Conservation (phyloP, 2,329 filamentous ascomycete species). For the Trichoderma endophyticum region DNA sequence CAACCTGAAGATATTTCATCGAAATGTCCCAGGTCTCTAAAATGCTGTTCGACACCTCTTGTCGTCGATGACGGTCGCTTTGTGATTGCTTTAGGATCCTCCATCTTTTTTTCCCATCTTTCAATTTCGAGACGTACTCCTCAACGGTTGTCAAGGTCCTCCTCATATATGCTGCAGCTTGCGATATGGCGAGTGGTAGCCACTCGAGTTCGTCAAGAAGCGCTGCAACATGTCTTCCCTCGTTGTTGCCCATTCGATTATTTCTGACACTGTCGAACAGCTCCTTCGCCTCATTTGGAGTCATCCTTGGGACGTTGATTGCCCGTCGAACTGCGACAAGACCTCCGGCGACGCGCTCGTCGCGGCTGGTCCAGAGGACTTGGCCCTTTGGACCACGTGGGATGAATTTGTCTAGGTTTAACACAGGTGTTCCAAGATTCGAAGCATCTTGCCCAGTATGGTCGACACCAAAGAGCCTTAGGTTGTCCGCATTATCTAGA, state of each 20-base stretch:
- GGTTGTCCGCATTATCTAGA: constrained; percentile 35
- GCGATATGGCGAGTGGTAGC: constrained; percentile 33
- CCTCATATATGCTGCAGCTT: constrained; percentile 33
- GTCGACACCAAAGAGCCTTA: constrained; percentile 28
- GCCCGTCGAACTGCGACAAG: constrained; percentile 25
- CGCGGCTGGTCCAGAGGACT: constrained; percentile 34
- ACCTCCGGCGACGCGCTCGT: constrained; percentile 22
- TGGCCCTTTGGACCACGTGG: constrained; percentile 27
- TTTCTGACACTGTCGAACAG: not conserved
- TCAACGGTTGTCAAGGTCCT: constrained; percentile 24
- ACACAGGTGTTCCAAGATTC: too few species aligned
- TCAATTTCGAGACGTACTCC: constrained; percentile 28
- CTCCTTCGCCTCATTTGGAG: not conserved
- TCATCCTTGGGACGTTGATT: constrained; percentile 28
- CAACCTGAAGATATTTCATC: constrained; percentile 29
- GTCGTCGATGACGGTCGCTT: constrained; percentile 29
- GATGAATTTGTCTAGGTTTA: too few species aligned
- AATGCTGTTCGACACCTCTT: constrained; percentile 31
- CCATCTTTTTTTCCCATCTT: constrained; percentile 25
- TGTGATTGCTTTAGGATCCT: constrained; percentile 23
- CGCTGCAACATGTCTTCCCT: not conserved
- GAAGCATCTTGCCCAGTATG: not conserved
- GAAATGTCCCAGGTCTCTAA: constrained; percentile 35
- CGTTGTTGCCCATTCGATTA: not conserved
- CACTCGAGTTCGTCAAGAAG: constrained; percentile 27